A percentile compares a stretch with the other conserved stretches of the same genome.
Conservation (phyloP, 805 yeast genomes). For the Naumovozyma baii region DNA sequence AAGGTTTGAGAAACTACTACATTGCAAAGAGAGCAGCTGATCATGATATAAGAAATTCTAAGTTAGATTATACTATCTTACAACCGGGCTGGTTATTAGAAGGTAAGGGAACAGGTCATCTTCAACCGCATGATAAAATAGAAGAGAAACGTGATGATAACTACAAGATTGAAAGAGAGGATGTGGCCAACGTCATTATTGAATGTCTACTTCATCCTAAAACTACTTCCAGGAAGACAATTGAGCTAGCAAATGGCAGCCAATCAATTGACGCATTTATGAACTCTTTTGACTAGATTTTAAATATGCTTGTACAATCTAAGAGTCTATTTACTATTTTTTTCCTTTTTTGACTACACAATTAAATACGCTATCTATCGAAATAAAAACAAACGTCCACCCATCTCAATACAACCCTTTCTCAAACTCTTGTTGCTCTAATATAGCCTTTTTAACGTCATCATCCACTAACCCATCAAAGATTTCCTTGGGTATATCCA, state of each 20-base stretch:
- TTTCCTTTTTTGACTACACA: no score
- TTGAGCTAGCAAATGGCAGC: slow-evolving; percentile 39
- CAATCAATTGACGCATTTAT: slow-evolving; percentile 19
- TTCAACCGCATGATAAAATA: slow-evolving; percentile 15
- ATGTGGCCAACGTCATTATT: slow-evolving; percentile 43
- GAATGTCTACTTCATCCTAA: slow-evolving; percentile 31
- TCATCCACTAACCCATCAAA: slow-evolving; percentile 51
- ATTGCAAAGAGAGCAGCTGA: slow-evolving; percentile 59
- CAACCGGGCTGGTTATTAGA: slow-evolving; percentile 37
- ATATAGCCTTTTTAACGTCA: slow-evolving; percentile 49
- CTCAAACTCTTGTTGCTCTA: slow-evolving; percentile 50
- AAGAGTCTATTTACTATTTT: no score
- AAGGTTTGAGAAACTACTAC: slow-evolving; percentile 39
- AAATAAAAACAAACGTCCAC: no score
- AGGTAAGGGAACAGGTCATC: slow-evolving; percentile 35
- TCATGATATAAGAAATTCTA: slow-evolving; percentile 32
- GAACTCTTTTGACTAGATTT: slow-evolving; percentile 3
- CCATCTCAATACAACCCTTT: slow-evolving; percentile 6
- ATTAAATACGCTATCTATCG: no score
- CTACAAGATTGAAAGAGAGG: slow-evolving; percentile 37
- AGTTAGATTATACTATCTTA: slow-evolving; percentile 46
- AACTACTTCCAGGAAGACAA: slow-evolving; percentile 35
- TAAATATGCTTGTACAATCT: no score
- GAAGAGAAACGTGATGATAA: slow-evolving; percentile 15
- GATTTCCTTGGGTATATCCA: slow-evolving; percentile 46